Evolutionary conservation across 305 asterid species (phyloP).

Genomic region (Lippia alba): DNA sequence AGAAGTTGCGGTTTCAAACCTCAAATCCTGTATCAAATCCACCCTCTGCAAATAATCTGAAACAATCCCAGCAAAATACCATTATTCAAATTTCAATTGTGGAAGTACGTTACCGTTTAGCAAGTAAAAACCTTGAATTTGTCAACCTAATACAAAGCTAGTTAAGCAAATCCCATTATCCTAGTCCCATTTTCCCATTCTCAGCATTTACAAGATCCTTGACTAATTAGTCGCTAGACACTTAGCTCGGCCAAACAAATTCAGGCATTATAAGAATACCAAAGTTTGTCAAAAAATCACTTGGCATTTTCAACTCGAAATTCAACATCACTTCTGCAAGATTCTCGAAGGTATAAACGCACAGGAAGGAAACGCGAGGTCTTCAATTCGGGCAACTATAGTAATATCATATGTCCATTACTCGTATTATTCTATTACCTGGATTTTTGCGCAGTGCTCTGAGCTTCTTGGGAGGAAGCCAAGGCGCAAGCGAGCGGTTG

Average conservation of each 20-base stretch:
- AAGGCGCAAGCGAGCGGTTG: constrained; percentile 67
- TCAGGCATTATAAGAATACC: not conserved
- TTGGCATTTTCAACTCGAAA: not conserved
- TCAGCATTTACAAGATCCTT: not conserved
- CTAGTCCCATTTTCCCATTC: not conserved
- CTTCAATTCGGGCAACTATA: not conserved
- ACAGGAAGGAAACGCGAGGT: not conserved
- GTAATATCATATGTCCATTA: not conserved
- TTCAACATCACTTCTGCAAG: not conserved
- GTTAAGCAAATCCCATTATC: constrained; percentile 7
- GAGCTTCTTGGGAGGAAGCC: constrained; percentile 87
- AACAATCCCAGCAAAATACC: constrained; percentile 28
- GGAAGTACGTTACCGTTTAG: not conserved
- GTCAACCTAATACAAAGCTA: constrained; percentile 11
- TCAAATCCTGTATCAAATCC: constrained; percentile 88
- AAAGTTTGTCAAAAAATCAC: not conserved
- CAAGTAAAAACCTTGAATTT: not conserved
- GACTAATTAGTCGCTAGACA: not conserved
- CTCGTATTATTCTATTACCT: constrained; percentile 38
- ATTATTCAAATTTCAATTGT: constrained; percentile 6
- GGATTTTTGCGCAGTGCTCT: constrained; percentile 85
- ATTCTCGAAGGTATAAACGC: not conserved
- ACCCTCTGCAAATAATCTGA: constrained; percentile 81
- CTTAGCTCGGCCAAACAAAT: not conserved
- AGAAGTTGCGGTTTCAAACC: constrained; percentile 85